Percentiles rank a stretch among this genome's conserved stretches.
phyloP scores from a whole-genome alignment of 192 early-diverging fungal species.

The Umbelopsis sp. region DNA sequence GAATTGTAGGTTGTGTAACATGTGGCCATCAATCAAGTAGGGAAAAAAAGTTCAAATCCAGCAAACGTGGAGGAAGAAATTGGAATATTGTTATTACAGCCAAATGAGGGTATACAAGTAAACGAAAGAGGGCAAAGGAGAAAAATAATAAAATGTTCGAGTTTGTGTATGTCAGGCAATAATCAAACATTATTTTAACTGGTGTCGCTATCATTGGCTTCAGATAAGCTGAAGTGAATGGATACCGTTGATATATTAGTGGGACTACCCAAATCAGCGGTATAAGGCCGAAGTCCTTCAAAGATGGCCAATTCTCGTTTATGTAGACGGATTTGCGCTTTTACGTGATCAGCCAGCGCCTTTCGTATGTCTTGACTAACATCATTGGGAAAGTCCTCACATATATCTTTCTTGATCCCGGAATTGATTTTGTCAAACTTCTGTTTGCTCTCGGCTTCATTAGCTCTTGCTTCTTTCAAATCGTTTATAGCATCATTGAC shows the following conservation, averaged over 20 bases:
- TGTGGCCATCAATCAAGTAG: too few relatives aligned
- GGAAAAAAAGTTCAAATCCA: too few relatives aligned
- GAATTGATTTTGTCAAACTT: slow-evolving; percentile 18
- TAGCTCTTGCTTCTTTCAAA: slow-evolving; percentile 27
- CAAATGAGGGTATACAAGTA: too few relatives aligned
- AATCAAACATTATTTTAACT: background rate
- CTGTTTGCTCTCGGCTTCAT: background rate
- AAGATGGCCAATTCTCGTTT: slow-evolving; percentile 25
- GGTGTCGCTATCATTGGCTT: slow-evolving; percentile 1
- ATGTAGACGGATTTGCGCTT: slow-evolving; percentile 27
- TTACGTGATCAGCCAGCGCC: slow-evolving; percentile 15
- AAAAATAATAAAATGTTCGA: background rate
- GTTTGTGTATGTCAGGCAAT: background rate
- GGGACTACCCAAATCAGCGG: background rate
- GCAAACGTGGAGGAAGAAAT: too few relatives aligned
- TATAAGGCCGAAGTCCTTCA: background rate
- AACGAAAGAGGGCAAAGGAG: too few relatives aligned
- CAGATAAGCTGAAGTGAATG: background rate
- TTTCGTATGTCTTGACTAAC: slow-evolving; percentile 23
- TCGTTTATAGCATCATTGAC: slow-evolving; percentile 33
- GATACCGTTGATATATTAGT: background rate
- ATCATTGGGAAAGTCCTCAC: slow-evolving; percentile 17
- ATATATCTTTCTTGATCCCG: slow-evolving; percentile 23
- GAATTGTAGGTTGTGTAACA: too few relatives aligned
- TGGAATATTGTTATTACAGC: too few relatives aligned